A percentile compares a stretch with the other conserved stretches of the same genome.
Evolutionary conservation across 129 eudicot genomes (phyloP).

Genomic region (Rutidosis leptorrhynchoides): DNA sequence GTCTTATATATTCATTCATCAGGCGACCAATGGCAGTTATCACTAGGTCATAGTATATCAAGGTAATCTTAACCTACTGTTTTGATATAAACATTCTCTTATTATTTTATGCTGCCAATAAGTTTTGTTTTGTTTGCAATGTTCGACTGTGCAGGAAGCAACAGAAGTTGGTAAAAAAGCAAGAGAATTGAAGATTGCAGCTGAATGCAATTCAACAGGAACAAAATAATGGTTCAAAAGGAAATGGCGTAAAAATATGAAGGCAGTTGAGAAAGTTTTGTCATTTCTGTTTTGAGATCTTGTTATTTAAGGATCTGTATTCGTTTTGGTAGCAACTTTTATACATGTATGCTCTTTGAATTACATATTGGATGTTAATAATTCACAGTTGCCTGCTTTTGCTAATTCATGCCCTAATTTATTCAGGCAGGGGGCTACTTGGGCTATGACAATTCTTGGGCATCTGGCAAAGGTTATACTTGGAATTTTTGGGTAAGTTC

Average conservation of each 20-base stretch:
- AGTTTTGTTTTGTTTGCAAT: constrained; percentile 10
- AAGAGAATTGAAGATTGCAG: constrained; percentile 88
- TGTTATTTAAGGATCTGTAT: too few relatives aligned
- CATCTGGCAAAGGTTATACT: constrained; percentile 80
- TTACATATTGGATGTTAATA: background rate
- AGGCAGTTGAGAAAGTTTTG: constrained; percentile 80
- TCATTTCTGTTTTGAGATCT: too few relatives aligned
- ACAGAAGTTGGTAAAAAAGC: constrained; percentile 95
- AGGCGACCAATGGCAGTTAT: constrained; percentile 96
- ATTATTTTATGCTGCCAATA: background rate
- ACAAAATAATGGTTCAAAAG: constrained; percentile 78
- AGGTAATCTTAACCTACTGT: constrained; percentile 44
- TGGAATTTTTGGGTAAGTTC: constrained; percentile 89
- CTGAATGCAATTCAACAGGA: constrained; percentile 92
- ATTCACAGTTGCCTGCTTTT: constrained; percentile 10
- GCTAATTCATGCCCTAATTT: background rate
- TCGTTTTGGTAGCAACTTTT: too few relatives aligned
- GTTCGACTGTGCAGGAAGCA: constrained; percentile 60
- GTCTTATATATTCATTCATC: constrained; percentile 80
- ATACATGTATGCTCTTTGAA: too few relatives aligned
- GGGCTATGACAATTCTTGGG: constrained; percentile 99
- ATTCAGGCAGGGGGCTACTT: constrained; percentile 85
- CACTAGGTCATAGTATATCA: constrained; percentile 92
- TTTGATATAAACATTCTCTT: constrained; percentile 10
- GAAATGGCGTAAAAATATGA: constrained; percentile 94